Conservation (phyloP, 2,329 filamentous ascomycete species). For the Knufia fluminis region DNA sequence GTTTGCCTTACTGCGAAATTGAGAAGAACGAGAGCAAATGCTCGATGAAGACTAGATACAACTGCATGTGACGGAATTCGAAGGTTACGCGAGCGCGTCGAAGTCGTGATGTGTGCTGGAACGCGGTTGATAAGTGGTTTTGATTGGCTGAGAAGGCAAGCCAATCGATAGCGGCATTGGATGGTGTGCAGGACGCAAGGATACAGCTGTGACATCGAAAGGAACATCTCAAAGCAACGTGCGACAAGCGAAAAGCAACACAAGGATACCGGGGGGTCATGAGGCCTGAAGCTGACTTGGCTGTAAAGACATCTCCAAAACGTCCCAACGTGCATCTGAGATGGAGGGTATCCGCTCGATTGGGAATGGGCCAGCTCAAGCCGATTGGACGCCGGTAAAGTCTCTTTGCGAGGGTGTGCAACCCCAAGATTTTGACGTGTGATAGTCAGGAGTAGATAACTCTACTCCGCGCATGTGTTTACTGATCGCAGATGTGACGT, state of each 20-base stretch:
- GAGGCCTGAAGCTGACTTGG: not conserved
- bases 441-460: constrained; percentile 1
- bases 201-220: not conserved
- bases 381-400: constrained; percentile 1
- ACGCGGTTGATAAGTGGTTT: not conserved
- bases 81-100: constrained; percentile 2
- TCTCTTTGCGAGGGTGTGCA: not conserved
- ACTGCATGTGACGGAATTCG: not conserved
- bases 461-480: not conserved
- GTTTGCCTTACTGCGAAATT: too few relatives aligned
- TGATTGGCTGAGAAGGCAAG: not conserved
- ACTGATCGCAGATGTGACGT: not conserved
- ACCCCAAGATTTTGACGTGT: constrained; percentile 5
- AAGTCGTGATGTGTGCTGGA: not conserved
- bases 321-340: not conserved
- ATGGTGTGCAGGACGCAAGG: not conserved
- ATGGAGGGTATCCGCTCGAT: not conserved
- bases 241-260: not conserved
- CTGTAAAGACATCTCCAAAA: not conserved
- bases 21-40: too few relatives aligned
- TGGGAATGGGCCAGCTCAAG: not conserved
- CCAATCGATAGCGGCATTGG: constrained; percentile 2
- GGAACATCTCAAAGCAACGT: not conserved
- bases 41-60: not conserved
- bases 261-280: not conserved